These are phyloP conservation scores for Suhomyces pyralidae DNA, from an alignment of 805 yeast species.

Conservation along the genomic window DNA sequence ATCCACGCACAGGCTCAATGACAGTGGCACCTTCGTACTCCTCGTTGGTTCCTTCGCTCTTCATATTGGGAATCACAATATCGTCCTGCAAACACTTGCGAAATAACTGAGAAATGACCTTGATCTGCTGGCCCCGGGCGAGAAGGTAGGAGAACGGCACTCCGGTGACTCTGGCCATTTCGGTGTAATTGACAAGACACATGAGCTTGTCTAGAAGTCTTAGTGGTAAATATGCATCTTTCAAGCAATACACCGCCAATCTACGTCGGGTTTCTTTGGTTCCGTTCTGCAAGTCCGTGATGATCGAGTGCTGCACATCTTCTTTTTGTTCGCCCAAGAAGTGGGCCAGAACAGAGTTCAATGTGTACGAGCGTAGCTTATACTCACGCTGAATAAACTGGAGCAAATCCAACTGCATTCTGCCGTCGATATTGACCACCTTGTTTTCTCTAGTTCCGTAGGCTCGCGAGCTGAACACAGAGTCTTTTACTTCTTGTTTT, in stretches of 20 bases:
- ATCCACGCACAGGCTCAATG: slow-evolving; percentile 94
- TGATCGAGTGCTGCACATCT: slow-evolving; percentile 96
- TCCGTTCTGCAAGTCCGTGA: slow-evolving; percentile 92
- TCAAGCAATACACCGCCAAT: slow-evolving; percentile 93
- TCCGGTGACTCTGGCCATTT: slow-evolving; percentile 99
- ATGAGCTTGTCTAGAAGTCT: slow-evolving; percentile 86
- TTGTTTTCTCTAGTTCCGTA: slow-evolving; percentile 95
- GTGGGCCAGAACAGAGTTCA: slow-evolving; percentile 92
- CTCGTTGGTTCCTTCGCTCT: slow-evolving; percentile 74
- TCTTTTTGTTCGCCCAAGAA: slow-evolving; percentile 95
- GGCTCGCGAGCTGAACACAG: slow-evolving; percentile 89
- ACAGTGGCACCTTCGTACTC: slow-evolving; percentile 99
- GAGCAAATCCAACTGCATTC: slow-evolving; percentile 89
- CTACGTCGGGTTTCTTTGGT: slow-evolving; percentile 89
- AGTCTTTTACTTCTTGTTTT: slow-evolving; percentile 75
- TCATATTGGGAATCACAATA: slow-evolving; percentile 88
- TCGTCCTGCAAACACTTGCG: slow-evolving; percentile 86
- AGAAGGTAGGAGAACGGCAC: slow-evolving; percentile 91
- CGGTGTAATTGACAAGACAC: slow-evolving; percentile 96
- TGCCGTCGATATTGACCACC: slow-evolving; percentile 88
- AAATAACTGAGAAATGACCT: slow-evolving; percentile 92
- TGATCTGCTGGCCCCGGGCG: slow-evolving; percentile 95
- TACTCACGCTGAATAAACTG: slow-evolving; percentile 94
- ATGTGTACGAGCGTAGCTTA: slow-evolving; percentile 88
- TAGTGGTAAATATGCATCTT: slow-evolving; percentile 91